phyloP scores from a whole-genome alignment of 208 protist genomes.

The Herpetomonas samuelpessoai region DNA sequence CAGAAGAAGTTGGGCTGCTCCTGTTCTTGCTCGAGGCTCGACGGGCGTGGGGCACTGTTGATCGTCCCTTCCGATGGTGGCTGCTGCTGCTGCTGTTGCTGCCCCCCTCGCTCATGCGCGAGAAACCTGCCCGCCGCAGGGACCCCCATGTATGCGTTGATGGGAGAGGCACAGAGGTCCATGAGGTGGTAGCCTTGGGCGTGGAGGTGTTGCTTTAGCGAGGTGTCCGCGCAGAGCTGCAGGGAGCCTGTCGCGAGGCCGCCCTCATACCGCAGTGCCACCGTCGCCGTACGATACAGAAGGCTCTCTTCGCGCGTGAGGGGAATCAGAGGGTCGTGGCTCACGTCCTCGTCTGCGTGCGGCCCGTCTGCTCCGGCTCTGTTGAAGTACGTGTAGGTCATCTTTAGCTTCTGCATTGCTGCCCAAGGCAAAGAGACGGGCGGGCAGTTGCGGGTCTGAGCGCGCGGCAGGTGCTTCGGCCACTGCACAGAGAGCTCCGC shows the following conservation, averaged over 20 bases:
- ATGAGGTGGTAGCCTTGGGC: constrained; percentile 76
- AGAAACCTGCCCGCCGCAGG: constrained; percentile 15
- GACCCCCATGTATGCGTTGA: constrained; percentile 85
- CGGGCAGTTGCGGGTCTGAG: constrained; percentile 27
- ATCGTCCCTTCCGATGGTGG: constrained; percentile 4
- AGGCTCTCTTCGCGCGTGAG: constrained; percentile 24
- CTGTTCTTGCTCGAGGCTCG: constrained; percentile 24
- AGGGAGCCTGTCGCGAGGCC: constrained; percentile 73
- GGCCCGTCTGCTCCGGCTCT: constrained; percentile 10
- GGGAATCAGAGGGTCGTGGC: not conserved
- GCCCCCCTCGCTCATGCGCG: not conserved
- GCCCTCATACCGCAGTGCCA: constrained; percentile 78
- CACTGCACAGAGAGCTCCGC: constrained; percentile 51
- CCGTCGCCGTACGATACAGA: constrained; percentile 50
- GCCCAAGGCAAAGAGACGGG: constrained; percentile 68
- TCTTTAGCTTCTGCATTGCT: constrained; percentile 60
- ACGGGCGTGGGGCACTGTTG: not conserved
- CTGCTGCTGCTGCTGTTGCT: constrained; percentile 4
- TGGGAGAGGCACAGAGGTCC: constrained; percentile 85
- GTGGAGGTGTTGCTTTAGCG: constrained; percentile 82
- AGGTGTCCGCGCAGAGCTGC: constrained; percentile 84
- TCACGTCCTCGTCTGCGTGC: constrained; percentile 21
- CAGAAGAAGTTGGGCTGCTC: constrained; percentile 77
- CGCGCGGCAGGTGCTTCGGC: constrained; percentile 24
- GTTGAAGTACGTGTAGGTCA: constrained; percentile 48